Conservation (phyloP, 2,329 filamentous ascomycete species). For the Meredithiella fracta region DNA sequence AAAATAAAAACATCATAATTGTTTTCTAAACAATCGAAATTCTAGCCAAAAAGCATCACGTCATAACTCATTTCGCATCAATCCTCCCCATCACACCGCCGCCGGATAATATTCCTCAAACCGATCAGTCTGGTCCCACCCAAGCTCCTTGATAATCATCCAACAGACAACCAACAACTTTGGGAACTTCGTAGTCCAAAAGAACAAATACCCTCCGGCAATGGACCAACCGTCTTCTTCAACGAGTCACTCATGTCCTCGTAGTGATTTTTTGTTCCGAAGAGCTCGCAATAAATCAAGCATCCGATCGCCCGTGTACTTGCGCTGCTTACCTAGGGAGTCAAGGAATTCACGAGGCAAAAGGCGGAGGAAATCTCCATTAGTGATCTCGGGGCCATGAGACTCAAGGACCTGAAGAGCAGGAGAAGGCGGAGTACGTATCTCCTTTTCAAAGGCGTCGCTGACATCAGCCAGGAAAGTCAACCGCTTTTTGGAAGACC, state of each 20-base stretch:
- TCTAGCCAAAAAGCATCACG: too few relatives aligned
- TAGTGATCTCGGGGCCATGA: slow-evolving; percentile 36
- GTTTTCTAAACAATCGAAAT: too few relatives aligned
- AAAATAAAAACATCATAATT: too few relatives aligned
- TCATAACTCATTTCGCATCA: neutral
- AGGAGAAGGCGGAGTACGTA: slow-evolving; percentile 60
- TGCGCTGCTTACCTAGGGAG: slow-evolving; percentile 80
- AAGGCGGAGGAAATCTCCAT: slow-evolving; percentile 59
- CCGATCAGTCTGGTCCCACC: slow-evolving; percentile 44
- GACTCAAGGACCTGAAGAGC: slow-evolving; percentile 45
- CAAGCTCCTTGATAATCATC: slow-evolving; percentile 51
- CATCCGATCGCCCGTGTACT: slow-evolving; percentile 72
- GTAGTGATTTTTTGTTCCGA: slow-evolving; percentile 93
- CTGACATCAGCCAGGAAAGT: slow-evolving; percentile 91
- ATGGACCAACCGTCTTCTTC: slow-evolving; percentile 49
- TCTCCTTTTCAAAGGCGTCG: slow-evolving; percentile 89
- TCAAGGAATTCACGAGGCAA: slow-evolving; percentile 74
- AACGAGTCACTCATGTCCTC: slow-evolving; percentile 81
- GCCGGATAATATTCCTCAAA: slow-evolving; percentile 58
- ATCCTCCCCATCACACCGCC: slow-evolving; percentile 9
- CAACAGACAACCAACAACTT: slow-evolving; percentile 64
- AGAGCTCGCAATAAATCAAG: slow-evolving; percentile 77
- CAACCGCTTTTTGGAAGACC: slow-evolving; percentile 74
- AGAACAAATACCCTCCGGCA: slow-evolving; percentile 71
- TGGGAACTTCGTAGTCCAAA: slow-evolving; percentile 71